Conservation (phyloP, 2,329 filamentous ascomycete genomes). For the Lecanicillium sp. region DNA sequence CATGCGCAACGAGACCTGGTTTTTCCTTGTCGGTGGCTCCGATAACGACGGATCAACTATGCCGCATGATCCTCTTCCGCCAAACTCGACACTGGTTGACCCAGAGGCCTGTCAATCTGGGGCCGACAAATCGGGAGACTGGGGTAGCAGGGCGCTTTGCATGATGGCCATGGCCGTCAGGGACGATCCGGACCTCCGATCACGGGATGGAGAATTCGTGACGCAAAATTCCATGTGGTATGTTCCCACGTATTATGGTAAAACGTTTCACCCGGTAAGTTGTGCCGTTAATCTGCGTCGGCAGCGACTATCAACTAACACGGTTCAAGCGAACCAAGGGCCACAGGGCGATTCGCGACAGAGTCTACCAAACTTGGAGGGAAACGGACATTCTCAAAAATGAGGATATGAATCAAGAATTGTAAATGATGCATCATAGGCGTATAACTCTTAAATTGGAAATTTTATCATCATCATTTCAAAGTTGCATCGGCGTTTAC, state of each 20-base stretch:
- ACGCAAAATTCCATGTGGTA: constrained; percentile 37
- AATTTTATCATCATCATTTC: no score
- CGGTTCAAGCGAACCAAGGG: constrained; percentile 29
- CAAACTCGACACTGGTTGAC: constrained; percentile 29
- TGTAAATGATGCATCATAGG: neutral
- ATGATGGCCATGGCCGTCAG: constrained; percentile 37
- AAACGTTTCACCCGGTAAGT: constrained; percentile 39
- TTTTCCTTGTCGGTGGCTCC: constrained; percentile 40
- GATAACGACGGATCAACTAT: constrained; percentile 29
- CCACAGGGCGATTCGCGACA: constrained; percentile 30
- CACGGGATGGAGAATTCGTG: constrained; percentile 21
- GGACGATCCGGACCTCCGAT: constrained; percentile 29
- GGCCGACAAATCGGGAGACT: constrained; percentile 33
- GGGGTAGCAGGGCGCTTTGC: constrained; percentile 37
- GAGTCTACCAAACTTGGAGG: constrained; percentile 21
- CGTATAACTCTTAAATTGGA: no score
- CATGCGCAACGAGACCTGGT: constrained; percentile 38
- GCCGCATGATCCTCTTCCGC: constrained; percentile 19
- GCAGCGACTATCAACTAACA: neutral
- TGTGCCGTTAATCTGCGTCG: neutral
- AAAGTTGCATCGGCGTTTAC: neutral
- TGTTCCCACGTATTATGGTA: constrained; percentile 41
- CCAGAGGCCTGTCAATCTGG: constrained; percentile 30
- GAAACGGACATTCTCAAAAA: constrained; percentile 10
- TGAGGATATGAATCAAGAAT: neutral